Conservation (phyloP, 106 monocot species). For the Dioscorea dumetorum region DNA sequence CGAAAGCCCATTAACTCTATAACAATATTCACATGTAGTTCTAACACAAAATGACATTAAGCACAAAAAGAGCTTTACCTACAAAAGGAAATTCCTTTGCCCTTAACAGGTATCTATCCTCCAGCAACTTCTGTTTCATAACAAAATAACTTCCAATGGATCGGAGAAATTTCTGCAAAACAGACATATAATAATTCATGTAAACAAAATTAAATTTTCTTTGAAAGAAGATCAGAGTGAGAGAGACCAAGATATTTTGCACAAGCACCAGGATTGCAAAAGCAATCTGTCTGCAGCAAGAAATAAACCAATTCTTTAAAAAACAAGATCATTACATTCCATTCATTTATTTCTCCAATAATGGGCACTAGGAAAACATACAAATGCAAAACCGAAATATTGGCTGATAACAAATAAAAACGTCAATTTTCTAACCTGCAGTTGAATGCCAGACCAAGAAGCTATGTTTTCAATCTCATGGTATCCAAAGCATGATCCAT, state of each 20-base stretch:
- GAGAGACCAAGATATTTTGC: slow-evolving; percentile 88
- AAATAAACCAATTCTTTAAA: slow-evolving; percentile 9
- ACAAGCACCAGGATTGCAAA: slow-evolving; percentile 99
- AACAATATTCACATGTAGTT: too few species aligned
- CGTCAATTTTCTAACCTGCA: slow-evolving; percentile 60
- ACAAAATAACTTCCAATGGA: slow-evolving; percentile 55
- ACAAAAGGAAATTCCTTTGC: slow-evolving; percentile 8
- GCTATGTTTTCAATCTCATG: slow-evolving; percentile 91
- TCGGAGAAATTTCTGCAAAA: slow-evolving; percentile 61
- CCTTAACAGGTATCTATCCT: slow-evolving; percentile 10
- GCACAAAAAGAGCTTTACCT: slow-evolving; percentile 19
- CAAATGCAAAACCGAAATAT: too few species aligned
- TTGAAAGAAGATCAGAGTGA: slow-evolving; percentile 76
- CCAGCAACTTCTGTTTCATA: slow-evolving; percentile 18
- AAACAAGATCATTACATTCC: too few species aligned
- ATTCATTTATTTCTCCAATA: too few species aligned
- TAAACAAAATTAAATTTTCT: not conserved
- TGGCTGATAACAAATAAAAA: too few species aligned
- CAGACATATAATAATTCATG: not conserved
- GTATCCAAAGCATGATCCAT: slow-evolving; percentile 91
- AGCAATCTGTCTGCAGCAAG: slow-evolving; percentile 79
- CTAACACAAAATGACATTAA: too few species aligned
- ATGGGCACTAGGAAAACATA: too few species aligned
- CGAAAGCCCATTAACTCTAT: too few species aligned
- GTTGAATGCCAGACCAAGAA: slow-evolving; percentile 75